These are phyloP conservation scores for Tulasnella sp. DNA, from an alignment of 768 basidiomycete genomes.

Conservation along the genomic window DNA sequence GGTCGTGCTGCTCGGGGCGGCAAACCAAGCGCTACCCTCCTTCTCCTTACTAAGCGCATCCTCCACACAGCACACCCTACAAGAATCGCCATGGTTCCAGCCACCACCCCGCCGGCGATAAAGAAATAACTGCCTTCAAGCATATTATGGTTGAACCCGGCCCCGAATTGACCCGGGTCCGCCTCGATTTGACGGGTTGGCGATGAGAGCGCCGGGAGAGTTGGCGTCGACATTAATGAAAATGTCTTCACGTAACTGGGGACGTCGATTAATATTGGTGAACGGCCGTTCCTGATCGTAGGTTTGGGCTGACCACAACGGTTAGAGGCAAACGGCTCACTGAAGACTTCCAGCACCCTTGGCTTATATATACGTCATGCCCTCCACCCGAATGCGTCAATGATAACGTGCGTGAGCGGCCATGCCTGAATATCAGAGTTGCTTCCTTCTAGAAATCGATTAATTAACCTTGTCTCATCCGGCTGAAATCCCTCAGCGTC, in stretches of 20 bases:
- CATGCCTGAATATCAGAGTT: not conserved
- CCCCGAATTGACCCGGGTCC: not conserved
- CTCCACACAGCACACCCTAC: not conserved
- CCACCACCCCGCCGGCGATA: not conserved
- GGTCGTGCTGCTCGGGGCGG: not conserved
- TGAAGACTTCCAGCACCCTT: not conserved
- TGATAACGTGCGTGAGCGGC: not conserved
- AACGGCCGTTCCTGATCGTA: not conserved
- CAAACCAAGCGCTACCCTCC: not conserved
- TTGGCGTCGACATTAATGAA: not conserved
- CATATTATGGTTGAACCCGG: not conserved
- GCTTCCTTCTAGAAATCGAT: too few relatives aligned
- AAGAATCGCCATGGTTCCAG: not conserved
- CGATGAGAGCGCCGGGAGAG: not conserved
- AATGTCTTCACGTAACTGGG: not conserved
- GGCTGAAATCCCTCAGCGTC: conserved; percentile 1
- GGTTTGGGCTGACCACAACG: too few relatives aligned
- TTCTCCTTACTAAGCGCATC: not conserved
- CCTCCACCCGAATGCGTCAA: not conserved
- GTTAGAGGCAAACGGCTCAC: not conserved
- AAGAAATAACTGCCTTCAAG: not conserved
- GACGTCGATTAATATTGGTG: not conserved
- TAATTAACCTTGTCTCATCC: conserved; percentile 18
- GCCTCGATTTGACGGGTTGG: not conserved
- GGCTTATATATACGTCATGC: not conserved